Percentiles rank a stretch among this genome's conserved stretches.
phyloP scores from a whole-genome alignment of 1,139 yeast species.

The Debaryomyces subglobosus region DNA sequence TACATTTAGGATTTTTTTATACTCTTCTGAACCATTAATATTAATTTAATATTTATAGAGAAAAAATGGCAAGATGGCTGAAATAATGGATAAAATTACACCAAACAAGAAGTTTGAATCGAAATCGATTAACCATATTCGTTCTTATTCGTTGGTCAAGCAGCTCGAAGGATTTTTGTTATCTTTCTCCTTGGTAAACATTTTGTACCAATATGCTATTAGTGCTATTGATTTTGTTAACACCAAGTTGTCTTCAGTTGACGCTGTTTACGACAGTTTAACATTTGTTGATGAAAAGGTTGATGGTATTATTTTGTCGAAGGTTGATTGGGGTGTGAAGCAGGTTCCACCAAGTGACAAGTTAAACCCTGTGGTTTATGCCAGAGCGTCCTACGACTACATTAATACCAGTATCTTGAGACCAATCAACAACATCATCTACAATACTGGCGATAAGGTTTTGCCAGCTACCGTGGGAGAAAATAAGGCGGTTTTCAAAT shows the following conservation, averaged over 20 bases:
- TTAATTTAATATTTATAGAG: constrained; percentile 2
- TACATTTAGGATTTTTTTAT: background rate
- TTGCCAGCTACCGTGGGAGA: constrained; percentile 31
- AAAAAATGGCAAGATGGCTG: background rate
- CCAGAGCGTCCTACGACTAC: constrained; percentile 19
- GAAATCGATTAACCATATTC: constrained; percentile 37
- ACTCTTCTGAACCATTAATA: background rate
- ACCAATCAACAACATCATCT: constrained; percentile 33
- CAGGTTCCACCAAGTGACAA: constrained; percentile 15
- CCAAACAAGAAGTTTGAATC: constrained; percentile 27
- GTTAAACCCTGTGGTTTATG: constrained; percentile 18
- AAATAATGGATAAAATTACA: constrained; percentile 6
- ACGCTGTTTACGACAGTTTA: constrained; percentile 28
- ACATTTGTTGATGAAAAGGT: constrained; percentile 31
- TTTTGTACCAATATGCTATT: constrained; percentile 24
- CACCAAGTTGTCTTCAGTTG: constrained; percentile 25
- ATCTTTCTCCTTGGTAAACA: constrained; percentile 28
- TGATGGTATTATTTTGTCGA: constrained; percentile 28
- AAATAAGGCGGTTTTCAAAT: constrained; percentile 27
- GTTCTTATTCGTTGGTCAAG: constrained; percentile 35
- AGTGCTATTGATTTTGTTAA: constrained; percentile 24
- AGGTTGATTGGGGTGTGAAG: constrained; percentile 19
- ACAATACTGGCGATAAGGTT: constrained; percentile 32
- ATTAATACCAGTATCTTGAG: constrained; percentile 30
- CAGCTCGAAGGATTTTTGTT: constrained; percentile 26